Evolutionary conservation across 192 early-diverging fungal genomes (phyloP).

Genomic region (Chytriomyces confervae): DNA sequence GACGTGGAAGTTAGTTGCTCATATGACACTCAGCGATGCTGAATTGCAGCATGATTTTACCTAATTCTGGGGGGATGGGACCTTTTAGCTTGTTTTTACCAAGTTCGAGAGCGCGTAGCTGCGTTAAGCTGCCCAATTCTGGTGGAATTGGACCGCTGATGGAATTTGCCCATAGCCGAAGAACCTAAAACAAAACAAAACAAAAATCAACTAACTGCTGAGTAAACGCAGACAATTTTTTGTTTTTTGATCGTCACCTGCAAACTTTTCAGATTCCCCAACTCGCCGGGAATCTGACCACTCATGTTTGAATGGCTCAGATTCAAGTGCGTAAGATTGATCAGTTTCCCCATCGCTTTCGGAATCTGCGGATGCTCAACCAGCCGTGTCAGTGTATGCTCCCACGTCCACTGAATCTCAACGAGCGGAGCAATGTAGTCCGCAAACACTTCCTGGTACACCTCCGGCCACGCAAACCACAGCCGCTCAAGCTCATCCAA

Average conservation of each 20-base stretch:
- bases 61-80: neutral
- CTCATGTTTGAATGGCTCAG: neutral
- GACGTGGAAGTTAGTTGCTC: neutral
- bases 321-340: neutral
- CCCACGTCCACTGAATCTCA: constrained; percentile 1
- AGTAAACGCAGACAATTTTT: no score
- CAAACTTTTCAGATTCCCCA: neutral
- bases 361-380: neutral
- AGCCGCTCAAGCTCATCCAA: neutral
- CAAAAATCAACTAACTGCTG: neutral
- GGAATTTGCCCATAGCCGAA: neutral
- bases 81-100: neutral
- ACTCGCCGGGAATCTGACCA: neutral
- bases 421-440: neutral
- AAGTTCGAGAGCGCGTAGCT: neutral
- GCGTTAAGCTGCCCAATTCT: neutral
- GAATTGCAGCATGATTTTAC: neutral
- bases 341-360: neutral
- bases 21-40: neutral
- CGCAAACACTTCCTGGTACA: constrained; percentile 17
- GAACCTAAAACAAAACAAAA: constrained; percentile 3
- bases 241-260: neutral
- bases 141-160: neutral
- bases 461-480: constrained; percentile 1
- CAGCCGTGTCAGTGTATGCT: neutral